A percentile compares a stretch with the other conserved stretches of the same genome.
phyloP scores from a whole-genome alignment of 192 early-diverging fungal genomes.

The Linnemannia elongata region DNA sequence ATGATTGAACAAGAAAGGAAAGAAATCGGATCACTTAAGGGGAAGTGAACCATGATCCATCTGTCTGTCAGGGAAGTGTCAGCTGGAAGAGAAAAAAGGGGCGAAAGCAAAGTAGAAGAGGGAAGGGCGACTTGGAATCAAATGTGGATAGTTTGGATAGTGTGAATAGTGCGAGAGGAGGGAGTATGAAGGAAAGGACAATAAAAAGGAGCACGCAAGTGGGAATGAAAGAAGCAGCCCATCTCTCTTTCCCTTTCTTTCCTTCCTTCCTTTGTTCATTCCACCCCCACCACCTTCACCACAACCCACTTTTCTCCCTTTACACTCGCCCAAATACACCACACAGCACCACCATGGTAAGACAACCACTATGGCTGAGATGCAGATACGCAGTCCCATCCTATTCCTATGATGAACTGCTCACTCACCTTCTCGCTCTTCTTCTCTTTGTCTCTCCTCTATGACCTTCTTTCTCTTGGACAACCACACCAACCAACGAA shows the following conservation, averaged over 20 bases:
- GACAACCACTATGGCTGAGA: background rate
- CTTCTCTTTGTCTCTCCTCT: background rate
- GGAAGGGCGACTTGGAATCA: slow-evolving; percentile 4
- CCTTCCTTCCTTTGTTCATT: background rate
- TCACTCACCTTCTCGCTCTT: background rate
- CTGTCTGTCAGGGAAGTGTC: background rate
- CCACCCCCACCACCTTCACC: background rate
- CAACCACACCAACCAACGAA: background rate
- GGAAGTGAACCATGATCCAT: background rate
- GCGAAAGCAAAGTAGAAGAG: background rate
- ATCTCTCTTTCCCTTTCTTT: background rate
- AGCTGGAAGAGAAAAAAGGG: background rate
- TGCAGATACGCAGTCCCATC: background rate
- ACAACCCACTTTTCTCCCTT: background rate
- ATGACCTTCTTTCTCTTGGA: background rate
- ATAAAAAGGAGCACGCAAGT: background rate
- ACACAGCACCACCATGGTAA: slow-evolving; percentile 6
- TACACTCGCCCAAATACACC: background rate
- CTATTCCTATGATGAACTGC: background rate
- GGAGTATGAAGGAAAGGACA: background rate
- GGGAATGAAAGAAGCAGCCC: background rate
- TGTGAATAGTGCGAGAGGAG: background rate
- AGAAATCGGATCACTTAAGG: background rate
- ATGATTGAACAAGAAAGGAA: background rate
- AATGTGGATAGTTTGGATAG: background rate